These are phyloP conservation scores for Phialocephala sp. DNA, from an alignment of 2,329 filamentous ascomycete species.

Conservation along the genomic window DNA sequence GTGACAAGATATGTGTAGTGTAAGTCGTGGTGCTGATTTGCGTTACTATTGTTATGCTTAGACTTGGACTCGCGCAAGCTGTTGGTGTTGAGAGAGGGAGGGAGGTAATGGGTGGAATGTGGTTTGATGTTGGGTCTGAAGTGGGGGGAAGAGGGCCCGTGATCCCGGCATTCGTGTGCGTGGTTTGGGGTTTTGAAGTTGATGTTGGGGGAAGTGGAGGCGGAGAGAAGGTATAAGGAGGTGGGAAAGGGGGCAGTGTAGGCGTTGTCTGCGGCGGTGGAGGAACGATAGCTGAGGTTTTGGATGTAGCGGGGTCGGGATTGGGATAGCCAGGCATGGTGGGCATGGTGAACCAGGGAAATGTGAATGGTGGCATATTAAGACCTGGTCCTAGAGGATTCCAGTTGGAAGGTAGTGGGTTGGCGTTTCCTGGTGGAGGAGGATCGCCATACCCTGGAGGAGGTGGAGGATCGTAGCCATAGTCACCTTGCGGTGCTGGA, in stretches of 20 bases:
- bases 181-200: not conserved
- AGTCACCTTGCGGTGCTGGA: not conserved
- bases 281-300: not conserved
- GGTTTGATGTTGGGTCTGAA: not conserved
- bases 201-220: not conserved
- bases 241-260: not conserved
- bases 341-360: not conserved
- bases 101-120: too few relatives aligned
- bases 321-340: not conserved
- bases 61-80: not conserved
- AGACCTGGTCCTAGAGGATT: not conserved
- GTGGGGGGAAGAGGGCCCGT: not conserved
- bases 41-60: not conserved
- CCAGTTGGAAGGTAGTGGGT: not conserved
- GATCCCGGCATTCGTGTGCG: not conserved
- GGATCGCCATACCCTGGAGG: too few relatives aligned
- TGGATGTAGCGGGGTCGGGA: not conserved
- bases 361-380: not conserved
- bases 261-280: not conserved
- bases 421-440: not conserved
- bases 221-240: not conserved
- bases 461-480: not conserved
- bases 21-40: not conserved
- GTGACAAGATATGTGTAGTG: not conserved
- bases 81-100: not conserved